Base-by-base conservation (phyloP, 2,329 filamentous ascomycete species). In the Xylariaceae sp. region DNA sequence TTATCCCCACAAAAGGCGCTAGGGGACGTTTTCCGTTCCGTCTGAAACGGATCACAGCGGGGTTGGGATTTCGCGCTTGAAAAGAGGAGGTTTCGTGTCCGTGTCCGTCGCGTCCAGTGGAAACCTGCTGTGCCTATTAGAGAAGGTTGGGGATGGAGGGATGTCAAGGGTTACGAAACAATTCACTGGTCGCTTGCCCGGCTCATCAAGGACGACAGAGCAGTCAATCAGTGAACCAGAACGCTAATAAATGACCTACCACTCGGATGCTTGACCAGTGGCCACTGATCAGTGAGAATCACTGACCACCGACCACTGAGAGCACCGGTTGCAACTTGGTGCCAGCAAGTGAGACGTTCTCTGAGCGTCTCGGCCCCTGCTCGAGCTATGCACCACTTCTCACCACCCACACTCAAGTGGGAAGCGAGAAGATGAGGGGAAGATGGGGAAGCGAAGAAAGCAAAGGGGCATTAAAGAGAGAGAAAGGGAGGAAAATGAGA, bases 281-380 rank as follows among this genome's bases (percentile, higher is more conserved):
- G 42, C 42, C 42, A 45, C 42, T 45, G 42, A 45, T 15, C 42
- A 45, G 11, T 45, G 42, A 13, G 9, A 13, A 3, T 42, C 42
- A 45, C 10, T 13, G 42, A 15, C 42, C 42, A n/a, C 42, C n/a
- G 42, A 45, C 42, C 42, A 45, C 42, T 45, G 42, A n/a, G 13
- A n/a, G 52, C 23, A 30, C 23, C 23, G 23, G 23, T 30, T 30
- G 23, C 23, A 30, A 30, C 23, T 30, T 30, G 23, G 23, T 30
- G 53, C 45, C 23, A 23, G 42, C 15, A 8, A 49, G n/a, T 37
- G 51, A 58, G 60, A n/a, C 42, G 42, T 45, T 51, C 57, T 54
- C 51, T 51, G 35, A 53, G 58, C 42, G 49, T 44, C 50, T 58
- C 49, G 54, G 56, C 59, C 57, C 15, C 55, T 57, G 11, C 62